Evolutionary conservation across 2,329 filamentous ascomycete genomes (phyloP).

Genomic region (Nakataea oryzae): DNA sequence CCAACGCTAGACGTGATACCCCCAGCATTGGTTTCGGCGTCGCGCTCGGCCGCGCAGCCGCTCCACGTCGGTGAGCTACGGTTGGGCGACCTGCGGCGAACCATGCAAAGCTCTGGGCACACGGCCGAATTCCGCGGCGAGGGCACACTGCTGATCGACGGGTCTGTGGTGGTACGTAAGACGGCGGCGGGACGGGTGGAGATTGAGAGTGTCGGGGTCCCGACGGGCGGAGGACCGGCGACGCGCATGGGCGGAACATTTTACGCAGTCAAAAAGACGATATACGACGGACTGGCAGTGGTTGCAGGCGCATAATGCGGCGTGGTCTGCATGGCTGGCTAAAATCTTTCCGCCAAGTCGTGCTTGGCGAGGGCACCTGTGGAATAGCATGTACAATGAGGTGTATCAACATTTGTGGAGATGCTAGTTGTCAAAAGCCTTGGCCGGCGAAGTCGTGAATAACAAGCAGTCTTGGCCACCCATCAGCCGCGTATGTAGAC

Average conservation of each 20-base stretch:
- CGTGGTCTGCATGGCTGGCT: no score
- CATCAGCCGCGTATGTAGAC: no score
- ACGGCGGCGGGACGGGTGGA: conserved; percentile 79
- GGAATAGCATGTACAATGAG: background rate
- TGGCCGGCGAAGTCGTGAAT: background rate
- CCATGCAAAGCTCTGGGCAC: conserved; percentile 75
- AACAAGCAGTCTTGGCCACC: no score
- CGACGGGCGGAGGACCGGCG: conserved; percentile 26
- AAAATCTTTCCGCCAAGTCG: no score
- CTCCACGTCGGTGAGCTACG: conserved; percentile 91
- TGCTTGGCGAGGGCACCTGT: no score
- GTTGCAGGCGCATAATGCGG: conserved; percentile 59
- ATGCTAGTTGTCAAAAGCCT: background rate
- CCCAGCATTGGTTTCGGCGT: conserved; percentile 55
- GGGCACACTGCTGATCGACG: conserved; percentile 82
- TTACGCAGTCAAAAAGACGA: conserved; percentile 77
- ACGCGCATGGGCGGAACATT: conserved; percentile 54
- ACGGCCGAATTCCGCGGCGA: conserved; percentile 88
- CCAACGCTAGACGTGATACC: conserved; percentile 46
- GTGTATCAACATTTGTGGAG: background rate
- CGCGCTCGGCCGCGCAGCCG: conserved; percentile 69
- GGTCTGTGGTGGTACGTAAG: conserved; percentile 80
- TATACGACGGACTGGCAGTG: conserved; percentile 89
- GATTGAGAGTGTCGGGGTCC: conserved; percentile 64
- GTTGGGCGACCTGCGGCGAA: conserved; percentile 74